Evolutionary conservation across 805 yeast genomes (phyloP).

Genomic region (Scheffersomyces amazonensis): DNA sequence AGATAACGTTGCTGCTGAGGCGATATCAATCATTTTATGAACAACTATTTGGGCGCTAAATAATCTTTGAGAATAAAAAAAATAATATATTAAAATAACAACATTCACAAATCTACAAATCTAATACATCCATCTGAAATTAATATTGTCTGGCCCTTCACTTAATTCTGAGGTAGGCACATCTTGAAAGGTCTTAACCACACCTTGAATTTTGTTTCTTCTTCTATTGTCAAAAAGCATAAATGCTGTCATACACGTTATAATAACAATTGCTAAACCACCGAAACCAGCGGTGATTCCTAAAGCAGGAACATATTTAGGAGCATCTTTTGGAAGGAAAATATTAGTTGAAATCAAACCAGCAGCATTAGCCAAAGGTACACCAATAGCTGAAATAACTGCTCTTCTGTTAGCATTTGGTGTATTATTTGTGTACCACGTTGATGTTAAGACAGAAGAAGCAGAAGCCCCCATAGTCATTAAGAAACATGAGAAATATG

Average conservation of each 20-base stretch:
- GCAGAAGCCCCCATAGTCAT: constrained; percentile 51
- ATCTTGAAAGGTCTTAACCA: constrained; percentile 33
- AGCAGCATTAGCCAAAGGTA: constrained; percentile 31
- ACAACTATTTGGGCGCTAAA: too few species aligned
- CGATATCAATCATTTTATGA: too few species aligned
- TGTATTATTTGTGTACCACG: constrained; percentile 51
- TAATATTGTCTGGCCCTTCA: constrained; percentile 45
- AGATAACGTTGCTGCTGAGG: too few species aligned
- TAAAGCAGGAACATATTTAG: constrained; percentile 27
- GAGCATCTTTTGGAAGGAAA: constrained; percentile 29
- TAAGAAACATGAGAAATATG: constrained; percentile 42
- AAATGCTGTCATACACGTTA: constrained; percentile 19
- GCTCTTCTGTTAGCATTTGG: constrained; percentile 46
- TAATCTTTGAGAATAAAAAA: too few species aligned
- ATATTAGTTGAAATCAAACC: constrained; percentile 30
- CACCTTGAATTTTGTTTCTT: constrained; percentile 39
- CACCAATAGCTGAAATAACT: constrained; percentile 45
- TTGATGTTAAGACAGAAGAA: constrained; percentile 47
- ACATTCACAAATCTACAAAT: not conserved
- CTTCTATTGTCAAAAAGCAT: constrained; percentile 43
- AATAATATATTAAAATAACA: too few species aligned
- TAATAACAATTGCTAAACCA: constrained; percentile 26
- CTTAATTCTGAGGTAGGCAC: constrained; percentile 41
- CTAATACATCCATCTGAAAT: constrained; percentile 46
- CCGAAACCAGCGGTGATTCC: constrained; percentile 30